phyloP scores from a whole-genome alignment of 1,284 basidiomycete species.

The Marasmius sp. region DNA sequence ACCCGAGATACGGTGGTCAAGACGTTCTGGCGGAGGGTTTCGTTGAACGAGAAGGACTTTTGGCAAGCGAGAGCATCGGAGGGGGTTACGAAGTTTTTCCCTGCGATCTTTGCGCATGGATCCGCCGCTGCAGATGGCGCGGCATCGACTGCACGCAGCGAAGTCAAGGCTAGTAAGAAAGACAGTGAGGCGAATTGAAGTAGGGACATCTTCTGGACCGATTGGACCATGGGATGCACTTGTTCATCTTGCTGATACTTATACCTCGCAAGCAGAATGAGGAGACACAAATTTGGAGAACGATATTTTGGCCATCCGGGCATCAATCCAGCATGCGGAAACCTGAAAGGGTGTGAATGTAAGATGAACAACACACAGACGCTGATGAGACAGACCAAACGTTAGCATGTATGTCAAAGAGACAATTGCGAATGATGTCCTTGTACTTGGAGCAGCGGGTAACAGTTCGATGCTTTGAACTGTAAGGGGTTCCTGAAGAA shows the following conservation, averaged over 20 bases:
- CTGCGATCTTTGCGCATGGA: constrained; percentile 51
- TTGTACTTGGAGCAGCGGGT: neutral
- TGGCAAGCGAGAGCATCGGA: constrained; percentile 57
- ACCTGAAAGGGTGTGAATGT: neutral
- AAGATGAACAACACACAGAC: neutral
- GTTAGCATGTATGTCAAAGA: neutral
- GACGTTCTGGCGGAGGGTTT: constrained; percentile 61
- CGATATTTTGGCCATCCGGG: neutral
- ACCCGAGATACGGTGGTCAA: constrained; percentile 51
- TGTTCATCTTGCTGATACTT: neutral
- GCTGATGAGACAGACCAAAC: neutral
- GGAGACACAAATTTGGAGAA: neutral
- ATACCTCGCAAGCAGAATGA: neutral
- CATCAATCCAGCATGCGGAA: neutral
- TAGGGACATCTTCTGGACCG: neutral
- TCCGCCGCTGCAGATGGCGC: constrained; percentile 31
- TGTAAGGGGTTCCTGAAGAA: neutral
- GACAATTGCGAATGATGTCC: neutral
- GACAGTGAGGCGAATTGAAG: neutral
- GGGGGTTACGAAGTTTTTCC: constrained; percentile 46
- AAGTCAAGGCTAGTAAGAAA: neutral
- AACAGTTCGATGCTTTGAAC: neutral
- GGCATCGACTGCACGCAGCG: neutral
- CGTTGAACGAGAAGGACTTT: constrained; percentile 64
- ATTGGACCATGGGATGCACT: neutral